A percentile compares a stretch with the other conserved stretches of the same genome.
Evolutionary conservation across 495 filamentous ascomycete species (phyloP).

Genomic region (Sordaria brevicollis): DNA sequence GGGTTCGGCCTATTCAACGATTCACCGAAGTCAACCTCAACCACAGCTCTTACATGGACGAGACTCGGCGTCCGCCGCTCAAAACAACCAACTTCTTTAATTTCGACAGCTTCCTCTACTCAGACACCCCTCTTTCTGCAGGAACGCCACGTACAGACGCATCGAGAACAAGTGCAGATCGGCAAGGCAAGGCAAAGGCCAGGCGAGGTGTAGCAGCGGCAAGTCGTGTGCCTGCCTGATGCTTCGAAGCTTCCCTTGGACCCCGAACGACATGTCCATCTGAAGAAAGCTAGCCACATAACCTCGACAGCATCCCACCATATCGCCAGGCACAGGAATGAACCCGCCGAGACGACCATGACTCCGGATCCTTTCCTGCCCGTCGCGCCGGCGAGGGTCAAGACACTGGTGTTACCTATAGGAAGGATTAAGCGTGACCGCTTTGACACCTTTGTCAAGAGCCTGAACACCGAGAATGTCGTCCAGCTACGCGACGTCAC

Average conservation of each 20-base stretch:
- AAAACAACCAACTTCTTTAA: neutral
- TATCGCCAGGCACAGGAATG: slow-evolving; percentile 10
- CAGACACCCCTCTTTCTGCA: neutral
- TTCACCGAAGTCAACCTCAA: neutral
- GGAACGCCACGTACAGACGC: neutral
- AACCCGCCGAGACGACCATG: slow-evolving; percentile 50
- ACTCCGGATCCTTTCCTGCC: slow-evolving; percentile 77
- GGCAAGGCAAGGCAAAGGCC: neutral
- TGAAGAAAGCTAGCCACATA: neutral
- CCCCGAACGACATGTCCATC: slow-evolving; percentile 17
- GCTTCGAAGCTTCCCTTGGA: neutral
- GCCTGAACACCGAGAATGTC: slow-evolving; percentile 69
- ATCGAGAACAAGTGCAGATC: neutral
- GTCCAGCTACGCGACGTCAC: slow-evolving; percentile 86
- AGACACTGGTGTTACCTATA: slow-evolving; percentile 72
- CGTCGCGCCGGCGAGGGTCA: slow-evolving; percentile 78
- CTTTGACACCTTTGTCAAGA: slow-evolving; percentile 67
- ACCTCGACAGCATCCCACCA: neutral
- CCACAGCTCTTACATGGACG: neutral
- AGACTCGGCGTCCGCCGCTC: neutral
- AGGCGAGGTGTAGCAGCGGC: neutral
- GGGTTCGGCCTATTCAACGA: neutral
- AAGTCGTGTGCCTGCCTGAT: slow-evolving; percentile 1
- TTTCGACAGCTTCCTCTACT: neutral
- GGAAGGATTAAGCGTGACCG: slow-evolving; percentile 74